These are phyloP conservation scores for Curvularia sp. DNA, from an alignment of 2,329 filamentous ascomycete genomes.

Conservation along the genomic window DNA sequence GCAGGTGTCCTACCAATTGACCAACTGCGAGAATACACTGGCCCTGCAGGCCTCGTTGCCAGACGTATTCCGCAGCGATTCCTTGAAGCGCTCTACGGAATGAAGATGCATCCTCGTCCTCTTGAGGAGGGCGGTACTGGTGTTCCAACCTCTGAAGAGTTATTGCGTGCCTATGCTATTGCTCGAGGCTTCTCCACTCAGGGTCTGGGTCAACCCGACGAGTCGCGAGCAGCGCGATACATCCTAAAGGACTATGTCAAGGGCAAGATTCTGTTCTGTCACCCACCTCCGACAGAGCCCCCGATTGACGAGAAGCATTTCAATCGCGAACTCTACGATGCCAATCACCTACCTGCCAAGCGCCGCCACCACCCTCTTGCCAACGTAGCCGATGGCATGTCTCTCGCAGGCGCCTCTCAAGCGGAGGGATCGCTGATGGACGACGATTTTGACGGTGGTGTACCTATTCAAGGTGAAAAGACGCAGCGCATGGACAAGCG, in stretches of 20 bases:
- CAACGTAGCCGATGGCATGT: slow-evolving; percentile 51
- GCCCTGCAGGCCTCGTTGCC: slow-evolving; percentile 82
- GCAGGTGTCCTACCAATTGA: slow-evolving; percentile 96
- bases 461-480: slow-evolving; percentile 68
- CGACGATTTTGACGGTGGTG: slow-evolving; percentile 56
- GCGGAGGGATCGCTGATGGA: slow-evolving; percentile 54
- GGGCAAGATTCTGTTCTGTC: slow-evolving; percentile 90
- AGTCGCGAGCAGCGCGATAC: slow-evolving; percentile 86
- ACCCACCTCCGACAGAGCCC: slow-evolving; percentile 76
- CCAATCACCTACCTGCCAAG: slow-evolving; percentile 80
- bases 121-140: slow-evolving; percentile 93
- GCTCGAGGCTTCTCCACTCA: slow-evolving; percentile 91
- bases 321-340: slow-evolving; percentile 88
- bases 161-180: slow-evolving; percentile 84
- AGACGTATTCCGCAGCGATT: slow-evolving; percentile 86
- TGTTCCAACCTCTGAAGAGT: slow-evolving; percentile 80
- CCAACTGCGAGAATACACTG: slow-evolving; percentile 90
- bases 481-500: slow-evolving; percentile 79
- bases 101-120: slow-evolving; percentile 81
- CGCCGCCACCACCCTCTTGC: slow-evolving; percentile 70
- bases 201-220: slow-evolving; percentile 89
- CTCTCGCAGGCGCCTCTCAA: slow-evolving; percentile 34
- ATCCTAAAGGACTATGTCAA: slow-evolving; percentile 97
- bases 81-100: slow-evolving; percentile 91
- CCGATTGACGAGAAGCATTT: slow-evolving; percentile 75